A percentile compares a stretch with the other conserved stretches of the same genome.
These are phyloP conservation scores for Trichoderma reesei DNA, from an alignment of 495 filamentous ascomycete species.

Conservation along the genomic window DNA sequence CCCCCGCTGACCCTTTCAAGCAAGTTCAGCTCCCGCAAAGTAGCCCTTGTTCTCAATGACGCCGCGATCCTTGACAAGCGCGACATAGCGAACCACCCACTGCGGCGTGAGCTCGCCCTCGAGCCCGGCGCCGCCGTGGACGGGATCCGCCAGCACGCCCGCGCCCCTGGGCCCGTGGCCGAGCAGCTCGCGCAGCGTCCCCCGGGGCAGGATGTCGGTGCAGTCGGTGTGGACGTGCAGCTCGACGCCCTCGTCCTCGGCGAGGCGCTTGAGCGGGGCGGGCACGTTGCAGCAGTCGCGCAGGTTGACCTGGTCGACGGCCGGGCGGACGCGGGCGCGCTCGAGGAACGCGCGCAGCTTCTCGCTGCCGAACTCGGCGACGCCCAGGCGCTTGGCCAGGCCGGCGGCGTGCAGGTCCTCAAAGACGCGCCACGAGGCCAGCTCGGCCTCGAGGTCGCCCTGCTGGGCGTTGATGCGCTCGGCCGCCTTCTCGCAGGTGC, in stretches of 20 bases:
- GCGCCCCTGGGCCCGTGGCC: conserved; percentile 56
- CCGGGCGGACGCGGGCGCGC: conserved; percentile 59
- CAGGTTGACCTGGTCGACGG: conserved; percentile 93
- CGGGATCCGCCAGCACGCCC: conserved; percentile 51
- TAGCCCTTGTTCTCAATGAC: conserved; percentile 98
- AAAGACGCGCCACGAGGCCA: conserved; percentile 56
- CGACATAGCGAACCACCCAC: conserved; percentile 98
- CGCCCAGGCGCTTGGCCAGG: conserved; percentile 61
- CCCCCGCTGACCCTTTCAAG: too few relatives aligned
- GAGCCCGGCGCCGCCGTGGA: conserved; percentile 38
- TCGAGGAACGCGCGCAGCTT: conserved; percentile 51
- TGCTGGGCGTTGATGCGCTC: conserved; percentile 52
- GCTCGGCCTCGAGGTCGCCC: conserved; percentile 54
- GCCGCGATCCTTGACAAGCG: conserved; percentile 90
- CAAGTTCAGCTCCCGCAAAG: conserved; percentile 74
- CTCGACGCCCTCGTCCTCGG: conserved; percentile 76
- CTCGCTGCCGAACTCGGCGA: conserved; percentile 84
- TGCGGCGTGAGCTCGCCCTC: conserved; percentile 71
- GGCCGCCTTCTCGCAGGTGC: conserved; percentile 75
- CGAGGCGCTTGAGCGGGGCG: conserved; percentile 73
- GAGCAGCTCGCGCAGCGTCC: conserved; percentile 73
- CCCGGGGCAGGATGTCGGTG: conserved; percentile 77
- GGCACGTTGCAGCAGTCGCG: conserved; percentile 95
- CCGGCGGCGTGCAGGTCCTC: conserved; percentile 66
- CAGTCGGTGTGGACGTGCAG: conserved; percentile 91